Evolutionary conservation across 176 grass and related monocot species (phyloP).

Genomic region (Lolium rigidum): DNA sequence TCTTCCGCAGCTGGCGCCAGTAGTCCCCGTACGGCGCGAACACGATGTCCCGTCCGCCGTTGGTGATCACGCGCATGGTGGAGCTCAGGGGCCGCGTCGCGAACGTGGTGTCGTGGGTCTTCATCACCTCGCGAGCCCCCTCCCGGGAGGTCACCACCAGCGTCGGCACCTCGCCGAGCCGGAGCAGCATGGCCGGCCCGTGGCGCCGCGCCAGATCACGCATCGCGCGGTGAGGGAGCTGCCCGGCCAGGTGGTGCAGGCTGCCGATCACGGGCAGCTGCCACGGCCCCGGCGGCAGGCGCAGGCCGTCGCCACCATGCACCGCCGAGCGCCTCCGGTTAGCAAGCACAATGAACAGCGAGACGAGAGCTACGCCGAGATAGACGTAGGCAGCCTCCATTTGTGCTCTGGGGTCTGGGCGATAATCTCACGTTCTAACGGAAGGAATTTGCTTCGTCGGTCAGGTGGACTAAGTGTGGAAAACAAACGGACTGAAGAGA

Average conservation of each 20-base stretch:
- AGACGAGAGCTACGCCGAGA: not conserved
- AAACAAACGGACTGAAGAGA: too few relatives aligned
- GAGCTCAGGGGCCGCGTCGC: not conserved
- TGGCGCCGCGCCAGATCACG: not conserved
- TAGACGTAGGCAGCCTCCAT: not conserved
- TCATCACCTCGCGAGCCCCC: not conserved
- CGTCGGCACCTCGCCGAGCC: not conserved
- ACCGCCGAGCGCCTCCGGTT: not conserved
- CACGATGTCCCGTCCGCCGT: not conserved
- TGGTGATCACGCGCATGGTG: not conserved
- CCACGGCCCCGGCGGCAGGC: not conserved
- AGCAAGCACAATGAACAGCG: not conserved
- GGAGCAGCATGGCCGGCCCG: not conserved
- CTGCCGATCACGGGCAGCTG: not conserved
- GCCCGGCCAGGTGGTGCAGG: not conserved
- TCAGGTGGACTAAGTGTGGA: too few relatives aligned
- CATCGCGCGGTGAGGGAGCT: constrained; percentile 3
- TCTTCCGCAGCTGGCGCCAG: constrained; percentile 3
- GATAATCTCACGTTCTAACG: not conserved
- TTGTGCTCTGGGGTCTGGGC: not conserved
- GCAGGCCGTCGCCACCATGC: not conserved
- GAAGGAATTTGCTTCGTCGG: not conserved
- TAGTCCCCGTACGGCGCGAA: constrained; percentile 4
- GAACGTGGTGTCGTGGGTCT: not conserved
- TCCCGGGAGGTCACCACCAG: not conserved